Percentiles rank a stretch among this genome's conserved stretches.
These are phyloP conservation scores for Cytospora mali DNA, from an alignment of 2,329 filamentous ascomycete genomes.

Conservation along the genomic window DNA sequence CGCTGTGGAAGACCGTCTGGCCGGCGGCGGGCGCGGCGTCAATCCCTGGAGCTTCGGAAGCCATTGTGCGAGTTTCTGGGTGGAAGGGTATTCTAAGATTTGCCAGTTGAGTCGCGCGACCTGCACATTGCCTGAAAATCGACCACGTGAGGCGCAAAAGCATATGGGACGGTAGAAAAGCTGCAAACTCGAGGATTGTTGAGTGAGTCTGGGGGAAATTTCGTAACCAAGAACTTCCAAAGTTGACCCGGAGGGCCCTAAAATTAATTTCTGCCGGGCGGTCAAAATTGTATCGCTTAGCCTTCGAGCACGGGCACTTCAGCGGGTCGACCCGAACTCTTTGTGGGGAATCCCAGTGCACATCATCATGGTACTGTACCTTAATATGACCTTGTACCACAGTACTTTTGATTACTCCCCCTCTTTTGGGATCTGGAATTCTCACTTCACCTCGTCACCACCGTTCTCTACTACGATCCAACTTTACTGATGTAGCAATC, in stretches of 20 bases:
- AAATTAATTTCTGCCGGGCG: constrained; percentile 26
- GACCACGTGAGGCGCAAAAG: constrained; percentile 9
- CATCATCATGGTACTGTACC: not conserved
- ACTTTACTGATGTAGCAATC: no score
- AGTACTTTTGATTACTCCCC: no score
- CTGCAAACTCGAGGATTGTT: not conserved
- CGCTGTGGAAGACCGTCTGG: constrained; percentile 44
- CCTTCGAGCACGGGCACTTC: constrained; percentile 14
- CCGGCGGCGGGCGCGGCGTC: constrained; percentile 36
- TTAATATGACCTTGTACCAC: no score
- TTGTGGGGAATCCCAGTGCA: constrained; percentile 9
- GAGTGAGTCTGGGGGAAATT: not conserved
- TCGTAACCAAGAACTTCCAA: not conserved
- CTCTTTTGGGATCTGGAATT: no score
- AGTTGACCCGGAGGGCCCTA: constrained; percentile 5
- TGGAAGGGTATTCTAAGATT: not conserved
- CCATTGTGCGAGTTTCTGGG: constrained; percentile 30
- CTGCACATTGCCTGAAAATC: constrained; percentile 6
- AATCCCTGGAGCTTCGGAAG: constrained; percentile 29
- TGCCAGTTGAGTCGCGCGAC: constrained; percentile 2
- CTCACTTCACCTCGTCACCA: no score
- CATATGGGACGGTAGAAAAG: constrained; percentile 10
- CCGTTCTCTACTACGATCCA: no score
- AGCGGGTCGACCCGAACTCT: constrained; percentile 19
- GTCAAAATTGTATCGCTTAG: constrained; percentile 2